Evolutionary conservation across 805 yeast genomes (phyloP).

Genomic region (Isabelozyma rhagii): DNA sequence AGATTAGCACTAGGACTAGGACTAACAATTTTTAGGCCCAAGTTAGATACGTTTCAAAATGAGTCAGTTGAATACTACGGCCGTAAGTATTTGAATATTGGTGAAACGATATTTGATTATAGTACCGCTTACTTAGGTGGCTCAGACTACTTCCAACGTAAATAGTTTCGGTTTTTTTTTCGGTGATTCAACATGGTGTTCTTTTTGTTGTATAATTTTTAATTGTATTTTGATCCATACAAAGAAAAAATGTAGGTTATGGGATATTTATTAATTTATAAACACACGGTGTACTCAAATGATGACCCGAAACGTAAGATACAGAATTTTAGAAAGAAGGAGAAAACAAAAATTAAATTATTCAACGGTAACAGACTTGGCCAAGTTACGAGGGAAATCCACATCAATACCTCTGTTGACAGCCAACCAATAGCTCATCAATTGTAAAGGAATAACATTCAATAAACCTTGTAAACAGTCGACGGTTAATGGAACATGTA

Average conservation of each 20-base stretch:
- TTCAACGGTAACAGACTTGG: slow-evolving; percentile 97
- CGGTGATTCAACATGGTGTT: neutral
- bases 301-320: neutral
- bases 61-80: slow-evolving; percentile 50
- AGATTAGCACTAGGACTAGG: neutral
- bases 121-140: slow-evolving; percentile 66
- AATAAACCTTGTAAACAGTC: slow-evolving; percentile 97
- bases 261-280: neutral
- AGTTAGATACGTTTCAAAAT: slow-evolving; percentile 42
- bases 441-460: slow-evolving; percentile 90
- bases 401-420: slow-evolving; percentile 93
- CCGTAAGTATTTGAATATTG: slow-evolving; percentile 69
- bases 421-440: slow-evolving; percentile 96
- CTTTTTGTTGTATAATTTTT: neutral
- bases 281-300: neutral
- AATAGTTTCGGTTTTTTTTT: slow-evolving; percentile 18
- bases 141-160: slow-evolving; percentile 71
- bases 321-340: neutral
- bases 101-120: slow-evolving; percentile 80
- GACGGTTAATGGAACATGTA: slow-evolving; percentile 92
- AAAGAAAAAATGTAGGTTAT: too few species aligned
- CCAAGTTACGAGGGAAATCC: slow-evolving; percentile 98
- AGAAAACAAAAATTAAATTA: slow-evolving; percentile 25
- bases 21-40: slow-evolving; percentile 27
- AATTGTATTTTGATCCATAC: neutral